A percentile compares a stretch with the other conserved stretches of the same genome.
Conservation (phyloP, 1,284 basidiomycete species). For the Tilletia caries region DNA sequence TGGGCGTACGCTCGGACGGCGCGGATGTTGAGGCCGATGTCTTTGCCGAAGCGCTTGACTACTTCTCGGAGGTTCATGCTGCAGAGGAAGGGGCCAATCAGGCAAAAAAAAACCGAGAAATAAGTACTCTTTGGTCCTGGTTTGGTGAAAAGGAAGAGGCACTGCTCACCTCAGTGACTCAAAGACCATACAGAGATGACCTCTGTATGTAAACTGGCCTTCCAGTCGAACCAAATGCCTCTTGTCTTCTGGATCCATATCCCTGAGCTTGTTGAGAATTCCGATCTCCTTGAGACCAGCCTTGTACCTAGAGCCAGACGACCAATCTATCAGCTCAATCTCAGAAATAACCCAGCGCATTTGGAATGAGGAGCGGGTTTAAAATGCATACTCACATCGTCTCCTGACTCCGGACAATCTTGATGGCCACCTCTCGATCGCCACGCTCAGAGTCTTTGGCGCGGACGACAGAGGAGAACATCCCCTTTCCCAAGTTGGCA, state of each 20-base stretch:
- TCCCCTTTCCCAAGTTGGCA: conserved; percentile 89
- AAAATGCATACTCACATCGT: conserved; percentile 75
- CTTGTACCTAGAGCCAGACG: conserved; percentile 62
- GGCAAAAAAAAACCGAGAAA: no score
- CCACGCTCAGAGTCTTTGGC: conserved; percentile 64
- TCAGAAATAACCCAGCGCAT: background rate
- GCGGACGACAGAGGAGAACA: conserved; percentile 95
- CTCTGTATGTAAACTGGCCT: conserved; percentile 90
- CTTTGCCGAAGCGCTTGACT: conserved; percentile 97
- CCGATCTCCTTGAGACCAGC: conserved; percentile 89
- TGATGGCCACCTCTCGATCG: conserved; percentile 82
- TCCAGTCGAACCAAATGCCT: conserved; percentile 90
- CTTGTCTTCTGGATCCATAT: conserved; percentile 91
- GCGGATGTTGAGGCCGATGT: conserved; percentile 89
- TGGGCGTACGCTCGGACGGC: conserved; percentile 97
- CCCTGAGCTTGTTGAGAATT: conserved; percentile 78
- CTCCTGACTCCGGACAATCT: conserved; percentile 92
- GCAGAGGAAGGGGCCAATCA: conserved; percentile 7
- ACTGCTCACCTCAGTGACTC: conserved; percentile 67
- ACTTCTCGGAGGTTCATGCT: conserved; percentile 97
- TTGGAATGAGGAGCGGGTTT: no score
- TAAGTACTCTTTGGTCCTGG: no score
- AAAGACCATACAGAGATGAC: conserved; percentile 94
- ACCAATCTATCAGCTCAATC: no score
- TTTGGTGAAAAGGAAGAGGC: background rate